phyloP scores from a whole-genome alignment of 345 rosid species.

The Punica granatum region DNA sequence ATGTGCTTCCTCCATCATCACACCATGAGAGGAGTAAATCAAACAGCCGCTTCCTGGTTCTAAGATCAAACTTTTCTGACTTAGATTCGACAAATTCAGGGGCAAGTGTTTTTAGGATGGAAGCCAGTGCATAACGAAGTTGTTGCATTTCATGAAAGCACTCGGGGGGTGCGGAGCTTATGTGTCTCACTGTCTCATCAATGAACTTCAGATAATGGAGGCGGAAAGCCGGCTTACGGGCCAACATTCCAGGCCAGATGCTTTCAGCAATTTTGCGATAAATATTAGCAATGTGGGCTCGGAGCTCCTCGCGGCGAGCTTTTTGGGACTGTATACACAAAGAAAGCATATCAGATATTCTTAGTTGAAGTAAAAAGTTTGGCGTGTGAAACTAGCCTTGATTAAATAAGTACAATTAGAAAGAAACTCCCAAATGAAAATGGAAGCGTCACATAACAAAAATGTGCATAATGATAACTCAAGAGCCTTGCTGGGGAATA shows the following conservation, averaged over 20 bases:
- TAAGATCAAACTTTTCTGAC: constrained; percentile 84
- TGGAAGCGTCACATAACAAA: neutral
- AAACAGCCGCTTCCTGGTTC: constrained; percentile 80
- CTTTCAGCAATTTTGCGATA: constrained; percentile 87
- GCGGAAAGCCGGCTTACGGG: constrained; percentile 76
- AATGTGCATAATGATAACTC: neutral
- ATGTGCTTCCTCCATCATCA: constrained; percentile 73
- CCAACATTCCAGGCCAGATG: constrained; percentile 94
- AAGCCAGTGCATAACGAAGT: constrained; percentile 88
- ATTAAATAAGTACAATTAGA: neutral
- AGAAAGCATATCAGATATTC: neutral
- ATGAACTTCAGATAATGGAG: constrained; percentile 88
- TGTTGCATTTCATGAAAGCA: constrained; percentile 85
- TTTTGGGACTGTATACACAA: constrained; percentile 63
- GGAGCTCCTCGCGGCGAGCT: constrained; percentile 92
- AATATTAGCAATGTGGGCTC: constrained; percentile 76
- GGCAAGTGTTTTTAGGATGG: constrained; percentile 81
- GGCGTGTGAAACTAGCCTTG: neutral
- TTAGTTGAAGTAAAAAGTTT: neutral
- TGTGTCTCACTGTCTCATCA: constrained; percentile 75
- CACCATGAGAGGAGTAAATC: constrained; percentile 91
- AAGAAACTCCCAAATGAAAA: neutral
- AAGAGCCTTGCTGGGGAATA: neutral
- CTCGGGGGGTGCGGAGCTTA: constrained; percentile 50
- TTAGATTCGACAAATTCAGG: constrained; percentile 92